phyloP scores from a whole-genome alignment of 306 rosid species.

The Inga oerstediana region DNA sequence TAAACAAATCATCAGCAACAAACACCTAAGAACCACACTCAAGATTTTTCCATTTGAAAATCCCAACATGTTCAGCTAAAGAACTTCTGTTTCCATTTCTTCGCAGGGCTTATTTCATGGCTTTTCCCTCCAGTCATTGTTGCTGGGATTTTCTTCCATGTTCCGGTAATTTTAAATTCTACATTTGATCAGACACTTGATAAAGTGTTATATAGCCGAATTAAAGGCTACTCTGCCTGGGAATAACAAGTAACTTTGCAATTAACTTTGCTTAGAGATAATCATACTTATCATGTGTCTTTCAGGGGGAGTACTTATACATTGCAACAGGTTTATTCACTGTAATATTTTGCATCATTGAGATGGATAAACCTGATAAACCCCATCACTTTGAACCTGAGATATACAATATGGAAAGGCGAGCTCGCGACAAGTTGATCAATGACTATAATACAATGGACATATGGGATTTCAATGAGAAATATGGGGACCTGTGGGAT shows the following conservation, averaged over 20 bases:
- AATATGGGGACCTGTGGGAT: constrained; percentile 94
- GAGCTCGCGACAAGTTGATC: constrained; percentile 88
- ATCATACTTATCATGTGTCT: constrained; percentile 13
- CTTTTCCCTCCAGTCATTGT: constrained; percentile 84
- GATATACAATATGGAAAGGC: constrained; percentile 94
- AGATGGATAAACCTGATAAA: constrained; percentile 94
- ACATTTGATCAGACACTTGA: not conserved
- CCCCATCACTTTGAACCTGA: constrained; percentile 96
- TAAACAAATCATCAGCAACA: not conserved
- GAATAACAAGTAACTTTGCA: not conserved
- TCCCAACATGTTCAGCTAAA: not conserved
- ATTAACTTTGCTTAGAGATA: not conserved
- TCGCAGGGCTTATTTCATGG: constrained; percentile 84
- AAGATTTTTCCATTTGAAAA: not conserved
- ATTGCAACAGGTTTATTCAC: constrained; percentile 83
- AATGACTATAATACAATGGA: constrained; percentile 87
- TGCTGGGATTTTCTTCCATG: constrained; percentile 74
- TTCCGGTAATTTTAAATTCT: constrained; percentile 59
- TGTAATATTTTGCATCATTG: constrained; percentile 79
- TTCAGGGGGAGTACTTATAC: constrained; percentile 85
- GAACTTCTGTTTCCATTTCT: constrained; percentile 6
- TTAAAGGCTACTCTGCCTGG: not conserved
- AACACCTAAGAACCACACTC: not conserved
- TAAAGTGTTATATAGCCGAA: constrained; percentile 15
- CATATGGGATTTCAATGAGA: constrained; percentile 93